Percentiles rank a stretch among this genome's conserved stretches.
Evolutionary conservation across 139 green algal species (phyloP).

Genomic region (Chlamydomonas schloesseri): DNA sequence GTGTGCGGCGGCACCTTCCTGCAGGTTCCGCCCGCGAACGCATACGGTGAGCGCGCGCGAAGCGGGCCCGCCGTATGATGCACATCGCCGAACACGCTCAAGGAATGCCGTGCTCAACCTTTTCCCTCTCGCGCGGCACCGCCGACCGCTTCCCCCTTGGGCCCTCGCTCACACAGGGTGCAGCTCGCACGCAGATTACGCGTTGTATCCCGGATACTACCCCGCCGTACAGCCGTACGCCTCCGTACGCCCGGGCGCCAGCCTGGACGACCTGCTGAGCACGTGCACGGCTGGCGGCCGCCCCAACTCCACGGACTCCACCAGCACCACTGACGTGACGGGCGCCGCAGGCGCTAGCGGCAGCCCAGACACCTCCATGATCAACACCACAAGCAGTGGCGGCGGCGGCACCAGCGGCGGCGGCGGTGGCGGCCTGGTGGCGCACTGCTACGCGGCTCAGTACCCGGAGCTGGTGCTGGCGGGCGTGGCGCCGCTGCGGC

Average conservation of each 20-base stretch:
- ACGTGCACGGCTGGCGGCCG: background rate
- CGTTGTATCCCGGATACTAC: background rate
- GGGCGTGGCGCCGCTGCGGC: background rate
- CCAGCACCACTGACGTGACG: no score
- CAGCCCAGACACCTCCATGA: no score
- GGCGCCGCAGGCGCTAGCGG: no score
- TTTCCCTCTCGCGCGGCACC: no score
- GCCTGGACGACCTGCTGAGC: background rate
- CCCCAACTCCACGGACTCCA: background rate
- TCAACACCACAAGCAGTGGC: no score
- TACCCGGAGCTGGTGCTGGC: background rate
- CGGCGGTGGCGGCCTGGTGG: background rate
- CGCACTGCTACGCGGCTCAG: background rate
- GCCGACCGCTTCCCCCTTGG: no score
- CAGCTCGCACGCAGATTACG: background rate
- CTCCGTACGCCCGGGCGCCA: background rate
- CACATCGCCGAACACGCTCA: no score
- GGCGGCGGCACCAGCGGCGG: no score
- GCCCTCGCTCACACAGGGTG: background rate
- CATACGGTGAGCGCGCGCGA: background rate
- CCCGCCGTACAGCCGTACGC: background rate
- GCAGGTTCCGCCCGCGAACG: background rate
- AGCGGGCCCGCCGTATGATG: no score
- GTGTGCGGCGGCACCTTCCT: constrained; percentile 11
- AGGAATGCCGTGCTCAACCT: no score